A percentile compares a stretch with the other conserved stretches of the same genome.
Conservation (phyloP, 2,329 filamentous ascomycete genomes). For the Cadophora luteo-olivacea region DNA sequence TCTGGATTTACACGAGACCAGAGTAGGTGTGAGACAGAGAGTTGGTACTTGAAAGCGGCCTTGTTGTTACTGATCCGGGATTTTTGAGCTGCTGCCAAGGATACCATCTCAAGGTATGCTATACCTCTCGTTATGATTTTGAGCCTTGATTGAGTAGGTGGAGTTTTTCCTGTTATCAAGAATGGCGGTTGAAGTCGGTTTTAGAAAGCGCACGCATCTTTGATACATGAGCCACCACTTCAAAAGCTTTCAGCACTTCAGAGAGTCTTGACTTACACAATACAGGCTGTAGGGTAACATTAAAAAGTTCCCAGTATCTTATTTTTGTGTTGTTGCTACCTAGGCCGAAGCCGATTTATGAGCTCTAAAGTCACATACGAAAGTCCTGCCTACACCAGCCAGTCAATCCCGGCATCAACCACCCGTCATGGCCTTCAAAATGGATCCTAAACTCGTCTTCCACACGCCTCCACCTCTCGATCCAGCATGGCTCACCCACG, state of each 20-base stretch:
- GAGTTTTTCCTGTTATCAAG: neutral
- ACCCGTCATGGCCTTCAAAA: neutral
- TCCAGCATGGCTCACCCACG: slow-evolving; percentile 50
- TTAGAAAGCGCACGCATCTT: too few species aligned
- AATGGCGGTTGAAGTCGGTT: too few species aligned
- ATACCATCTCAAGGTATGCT: neutral
- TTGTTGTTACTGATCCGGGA: neutral
- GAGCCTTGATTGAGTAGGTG: neutral
- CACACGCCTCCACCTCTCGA: slow-evolving; percentile 47
- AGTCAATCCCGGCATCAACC: too few species aligned
- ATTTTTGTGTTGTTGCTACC: too few species aligned
- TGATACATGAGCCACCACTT: too few species aligned
- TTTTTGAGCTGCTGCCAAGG: neutral
- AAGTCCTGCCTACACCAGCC: too few species aligned
- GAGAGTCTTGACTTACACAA: too few species aligned
- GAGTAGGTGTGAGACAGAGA: neutral
- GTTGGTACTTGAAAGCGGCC: neutral
- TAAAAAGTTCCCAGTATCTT: too few species aligned
- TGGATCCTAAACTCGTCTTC: slow-evolving; percentile 26
- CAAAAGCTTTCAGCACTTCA: too few species aligned
- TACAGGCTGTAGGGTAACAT: too few species aligned
- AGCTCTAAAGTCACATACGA: too few species aligned
- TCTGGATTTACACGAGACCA: neutral
- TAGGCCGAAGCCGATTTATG: too few species aligned
- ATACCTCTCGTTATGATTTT: neutral